Base-by-base conservation (phyloP, 176 grass and related monocot species). In the Carex myosuroides region DNA sequence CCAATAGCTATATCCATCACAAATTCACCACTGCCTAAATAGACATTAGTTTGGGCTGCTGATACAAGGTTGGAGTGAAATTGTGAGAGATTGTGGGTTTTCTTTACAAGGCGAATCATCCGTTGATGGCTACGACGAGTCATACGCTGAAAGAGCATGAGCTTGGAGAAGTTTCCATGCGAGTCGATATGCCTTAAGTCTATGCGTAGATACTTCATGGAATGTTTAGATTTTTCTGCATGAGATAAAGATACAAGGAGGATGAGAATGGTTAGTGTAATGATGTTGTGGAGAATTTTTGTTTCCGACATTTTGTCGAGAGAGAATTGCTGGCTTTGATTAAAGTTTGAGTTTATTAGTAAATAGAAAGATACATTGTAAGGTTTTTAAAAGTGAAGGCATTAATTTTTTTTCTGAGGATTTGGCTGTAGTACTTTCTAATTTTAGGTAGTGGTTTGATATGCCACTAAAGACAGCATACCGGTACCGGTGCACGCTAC, bases 151-250 rank as follows among this genome's bases (percentile, higher is more conserved):
- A 94, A 61, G 32, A 91, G 88, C 88, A 91, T 85, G 9, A 87
- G 42, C 79, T 84, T 78, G 8, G 89, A 84, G 81, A 91, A 97
- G 89, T 91, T 93, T 52, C 91, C 53, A 9, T 91, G 84, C 57
- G 88, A 83, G 79, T 97, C 94, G n/a, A 94, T 83, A 64, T 92
- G 91, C 81, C 82, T 93, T 78, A 97, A 86, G 62, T 85, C 26
- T 82, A 94, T 66, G 53, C 86, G 88, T 58, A 97, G 67, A 69
- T 91, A 84, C 14, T 61, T 57, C 35, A 84, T 35, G 30, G 5
- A 59, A 3, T 35, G 10, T 24, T 72, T 1, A 64, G 59, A 39
- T 59, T 78, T 64, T 14, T 46, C 7, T 26, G 61, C 80, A 53
- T 59, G 59, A 55, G 56, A 67, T 66, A 60, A 42, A 32, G 77